Evolutionary conservation across 805 yeast species (phyloP).

Genomic region (Starmerella etchellsii): DNA sequence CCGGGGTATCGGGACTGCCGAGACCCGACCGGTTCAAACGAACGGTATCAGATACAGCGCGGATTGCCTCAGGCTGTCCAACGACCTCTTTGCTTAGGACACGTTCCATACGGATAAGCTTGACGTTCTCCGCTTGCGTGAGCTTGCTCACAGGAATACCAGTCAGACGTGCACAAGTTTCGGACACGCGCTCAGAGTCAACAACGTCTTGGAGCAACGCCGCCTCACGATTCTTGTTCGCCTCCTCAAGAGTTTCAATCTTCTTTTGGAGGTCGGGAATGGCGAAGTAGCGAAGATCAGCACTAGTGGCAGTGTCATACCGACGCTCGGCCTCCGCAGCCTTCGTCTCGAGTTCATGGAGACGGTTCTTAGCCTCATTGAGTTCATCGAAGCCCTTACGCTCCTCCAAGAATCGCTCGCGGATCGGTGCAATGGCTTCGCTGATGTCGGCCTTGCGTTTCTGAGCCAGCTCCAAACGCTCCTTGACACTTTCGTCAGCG

Average conservation of each 20-base stretch:
- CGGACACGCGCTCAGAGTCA: slow-evolving; percentile 84
- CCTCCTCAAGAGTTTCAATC: slow-evolving; percentile 63
- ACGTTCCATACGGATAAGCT: slow-evolving; percentile 87
- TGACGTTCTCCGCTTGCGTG: slow-evolving; percentile 88
- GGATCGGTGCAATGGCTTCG: slow-evolving; percentile 72
- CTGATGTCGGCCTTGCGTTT: slow-evolving; percentile 70
- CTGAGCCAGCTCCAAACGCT: slow-evolving; percentile 67
- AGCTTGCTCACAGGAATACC: slow-evolving; percentile 94
- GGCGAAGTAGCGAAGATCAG: slow-evolving; percentile 93
- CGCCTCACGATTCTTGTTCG: slow-evolving; percentile 53
- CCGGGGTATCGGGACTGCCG: slow-evolving; percentile 92
- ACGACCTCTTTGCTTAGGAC: slow-evolving; percentile 74
- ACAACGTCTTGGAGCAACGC: slow-evolving; percentile 79
- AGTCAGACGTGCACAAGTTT: slow-evolving; percentile 89
- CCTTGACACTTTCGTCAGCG: slow-evolving; percentile 69
- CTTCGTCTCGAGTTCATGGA: slow-evolving; percentile 84
- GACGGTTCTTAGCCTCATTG: slow-evolving; percentile 74
- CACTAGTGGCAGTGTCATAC: slow-evolving; percentile 85
- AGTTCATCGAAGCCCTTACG: slow-evolving; percentile 83
- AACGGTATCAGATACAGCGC: slow-evolving; percentile 90
- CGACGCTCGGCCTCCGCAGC: slow-evolving; percentile 96
- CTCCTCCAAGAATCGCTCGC: slow-evolving; percentile 76
- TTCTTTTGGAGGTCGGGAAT: slow-evolving; percentile 79
- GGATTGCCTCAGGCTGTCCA: slow-evolving; percentile 92
- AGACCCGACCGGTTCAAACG: slow-evolving; percentile 88